Evolutionary conservation across 2,329 filamentous ascomycete species (phyloP).

Genomic region (Botryotinia narcissicola): DNA sequence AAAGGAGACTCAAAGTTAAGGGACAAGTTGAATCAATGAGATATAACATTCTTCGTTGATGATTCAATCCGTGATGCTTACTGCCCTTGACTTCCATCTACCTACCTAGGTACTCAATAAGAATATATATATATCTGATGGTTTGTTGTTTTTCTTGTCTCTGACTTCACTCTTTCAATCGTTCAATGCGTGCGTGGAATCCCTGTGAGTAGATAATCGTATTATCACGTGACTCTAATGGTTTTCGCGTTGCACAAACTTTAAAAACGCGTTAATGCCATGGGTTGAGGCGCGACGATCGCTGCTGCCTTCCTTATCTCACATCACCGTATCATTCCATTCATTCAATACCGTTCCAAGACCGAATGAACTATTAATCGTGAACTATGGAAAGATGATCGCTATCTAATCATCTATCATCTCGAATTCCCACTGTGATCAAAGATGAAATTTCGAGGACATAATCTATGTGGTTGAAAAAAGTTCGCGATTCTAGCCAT

Average conservation of each 20-base stretch:
- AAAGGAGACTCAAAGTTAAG: neutral
- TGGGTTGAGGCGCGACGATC: neutral
- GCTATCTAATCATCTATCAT: neutral
- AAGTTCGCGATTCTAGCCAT: neutral
- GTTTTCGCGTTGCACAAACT: neutral
- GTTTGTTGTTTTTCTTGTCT: neutral
- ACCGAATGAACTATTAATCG: neutral
- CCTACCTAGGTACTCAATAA: neutral
- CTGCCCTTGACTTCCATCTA: neutral
- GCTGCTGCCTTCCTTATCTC: neutral
- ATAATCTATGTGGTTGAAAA: neutral
- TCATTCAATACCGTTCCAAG: neutral
- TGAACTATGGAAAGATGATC: neutral
- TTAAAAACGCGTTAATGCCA: neutral
- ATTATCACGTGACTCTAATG: accelerated
- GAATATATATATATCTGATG: neutral
- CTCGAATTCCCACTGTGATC: neutral
- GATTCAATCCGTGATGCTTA: neutral
- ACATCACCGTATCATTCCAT: neutral
- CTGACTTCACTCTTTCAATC: neutral
- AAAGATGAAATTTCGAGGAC: neutral
- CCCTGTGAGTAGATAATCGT: neutral
- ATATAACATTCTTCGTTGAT: too few species aligned
- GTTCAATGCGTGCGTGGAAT: neutral
- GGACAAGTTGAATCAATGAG: too few species aligned